phyloP scores from a whole-genome alignment of 2,329 filamentous ascomycete genomes.

The Alternaria brassicicola region DNA sequence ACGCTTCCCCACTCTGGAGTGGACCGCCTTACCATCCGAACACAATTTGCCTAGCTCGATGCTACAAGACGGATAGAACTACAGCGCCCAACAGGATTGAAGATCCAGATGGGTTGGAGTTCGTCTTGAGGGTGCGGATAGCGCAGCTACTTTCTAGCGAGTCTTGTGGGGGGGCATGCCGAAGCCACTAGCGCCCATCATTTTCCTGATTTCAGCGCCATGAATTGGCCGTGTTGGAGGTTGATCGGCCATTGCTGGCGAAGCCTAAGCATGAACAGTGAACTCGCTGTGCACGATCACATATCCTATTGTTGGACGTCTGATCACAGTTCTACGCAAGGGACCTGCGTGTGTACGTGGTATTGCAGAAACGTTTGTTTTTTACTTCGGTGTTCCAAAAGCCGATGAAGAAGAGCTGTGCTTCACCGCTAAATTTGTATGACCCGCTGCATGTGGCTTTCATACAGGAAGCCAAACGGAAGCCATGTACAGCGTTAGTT shows the following conservation, averaged over 20 bases:
- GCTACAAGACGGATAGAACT: conserved; percentile 7
- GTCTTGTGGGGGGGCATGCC: conserved; percentile 1
- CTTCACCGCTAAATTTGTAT: conserved; percentile 45
- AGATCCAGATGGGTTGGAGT: conserved; percentile 2
- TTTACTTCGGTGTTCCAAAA: conserved; percentile 9
- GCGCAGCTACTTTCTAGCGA: conserved; percentile 5
- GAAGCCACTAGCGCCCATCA: conserved; percentile 5
- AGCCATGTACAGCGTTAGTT: conserved; percentile 17
- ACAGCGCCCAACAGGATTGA: background rate
- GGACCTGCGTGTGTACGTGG: background rate
- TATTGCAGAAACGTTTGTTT: conserved; percentile 6
- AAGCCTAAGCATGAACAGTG: background rate
- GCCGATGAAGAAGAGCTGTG: conserved; percentile 6
- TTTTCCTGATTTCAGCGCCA: conserved; percentile 5
- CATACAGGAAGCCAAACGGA: conserved; percentile 22
- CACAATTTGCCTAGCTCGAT: conserved; percentile 3
- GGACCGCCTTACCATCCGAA: conserved; percentile 13
- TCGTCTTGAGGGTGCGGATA: background rate
- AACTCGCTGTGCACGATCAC: background rate
- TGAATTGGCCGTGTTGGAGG: background rate
- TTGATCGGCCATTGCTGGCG: conserved; percentile 1
- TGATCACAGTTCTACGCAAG: background rate
- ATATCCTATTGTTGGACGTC: conserved; percentile 1
- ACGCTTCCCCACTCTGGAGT: conserved; percentile 21
- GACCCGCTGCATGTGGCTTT: conserved; percentile 30